Evolutionary conservation across 192 early-diverging fungal species (phyloP).

Genomic region (Dissophora ornata): DNA sequence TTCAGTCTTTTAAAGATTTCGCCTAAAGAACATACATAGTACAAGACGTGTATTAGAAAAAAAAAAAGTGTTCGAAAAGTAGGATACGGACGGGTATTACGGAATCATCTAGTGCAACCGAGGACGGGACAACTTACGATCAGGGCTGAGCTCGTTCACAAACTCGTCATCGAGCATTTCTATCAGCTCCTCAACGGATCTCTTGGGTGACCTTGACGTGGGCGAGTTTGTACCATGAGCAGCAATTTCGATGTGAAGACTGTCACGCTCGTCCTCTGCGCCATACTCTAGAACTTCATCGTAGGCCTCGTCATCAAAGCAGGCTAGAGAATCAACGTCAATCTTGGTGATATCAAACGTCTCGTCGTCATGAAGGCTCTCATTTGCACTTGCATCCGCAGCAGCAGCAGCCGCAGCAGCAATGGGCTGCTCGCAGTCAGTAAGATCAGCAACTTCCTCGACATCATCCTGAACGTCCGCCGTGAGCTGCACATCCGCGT

Average conservation of each 20-base stretch:
- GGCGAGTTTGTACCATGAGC: not conserved
- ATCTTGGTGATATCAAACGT: not conserved
- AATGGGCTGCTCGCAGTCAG: not conserved
- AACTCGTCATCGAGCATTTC: constrained; percentile 10
- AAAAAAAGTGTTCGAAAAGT: not conserved
- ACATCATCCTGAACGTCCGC: not conserved
- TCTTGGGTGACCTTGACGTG: not conserved
- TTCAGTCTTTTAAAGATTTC: too few relatives aligned
- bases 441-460: not conserved
- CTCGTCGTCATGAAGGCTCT: not conserved
- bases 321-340: constrained; percentile 16
- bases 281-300: not conserved
- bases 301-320: constrained; percentile 7
- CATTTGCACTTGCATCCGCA: too few relatives aligned
- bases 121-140: constrained; percentile 11
- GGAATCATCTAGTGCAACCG: not conserved
- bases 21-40: too few relatives aligned
- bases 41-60: too few relatives aligned
- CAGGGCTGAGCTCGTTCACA: constrained; percentile 16
- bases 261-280: not conserved
- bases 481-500: not conserved
- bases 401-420: too few relatives aligned
- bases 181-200: constrained; percentile 12
- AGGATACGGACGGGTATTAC: too few relatives aligned
- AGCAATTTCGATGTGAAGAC: not conserved